These are phyloP conservation scores for Hyphodiscus hymeniophilus DNA, from an alignment of 495 filamentous ascomycete species.

Conservation along the genomic window DNA sequence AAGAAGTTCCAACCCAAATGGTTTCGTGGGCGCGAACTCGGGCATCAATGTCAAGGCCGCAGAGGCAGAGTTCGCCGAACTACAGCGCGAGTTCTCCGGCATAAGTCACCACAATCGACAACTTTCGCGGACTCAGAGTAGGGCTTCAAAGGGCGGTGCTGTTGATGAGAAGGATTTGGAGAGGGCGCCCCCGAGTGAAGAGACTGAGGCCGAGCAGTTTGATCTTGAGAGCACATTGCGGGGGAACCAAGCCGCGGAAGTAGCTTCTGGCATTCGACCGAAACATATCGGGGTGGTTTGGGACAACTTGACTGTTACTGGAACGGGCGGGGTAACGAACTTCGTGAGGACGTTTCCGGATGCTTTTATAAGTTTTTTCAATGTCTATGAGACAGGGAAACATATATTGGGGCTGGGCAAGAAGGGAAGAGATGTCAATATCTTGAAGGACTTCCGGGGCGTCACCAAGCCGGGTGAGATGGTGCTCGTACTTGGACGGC, in stretches of 20 bases:
- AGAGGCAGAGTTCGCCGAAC: constrained; percentile 67
- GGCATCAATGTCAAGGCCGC: constrained; percentile 66
- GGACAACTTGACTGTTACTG: constrained; percentile 69
- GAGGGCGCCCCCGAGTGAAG: constrained; percentile 34
- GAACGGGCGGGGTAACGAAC: constrained; percentile 67
- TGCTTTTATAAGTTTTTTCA: constrained; percentile 70
- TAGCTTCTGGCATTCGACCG: constrained; percentile 65
- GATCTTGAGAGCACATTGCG: constrained; percentile 62
- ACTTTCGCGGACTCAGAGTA: constrained; percentile 29
- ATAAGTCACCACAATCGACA: constrained; percentile 50
- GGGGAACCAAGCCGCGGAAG: constrained; percentile 60
- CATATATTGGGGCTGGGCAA: constrained; percentile 40
- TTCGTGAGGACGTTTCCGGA: constrained; percentile 79
- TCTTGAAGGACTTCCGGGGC: constrained; percentile 52
- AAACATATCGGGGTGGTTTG: constrained; percentile 78
- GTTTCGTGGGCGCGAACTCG: constrained; percentile 31
- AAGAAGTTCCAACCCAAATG: constrained; percentile 38
- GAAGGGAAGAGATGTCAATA: constrained; percentile 29
- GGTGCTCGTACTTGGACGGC: constrained; percentile 62
- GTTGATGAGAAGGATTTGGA: constrained; percentile 36
- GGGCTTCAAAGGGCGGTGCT: constrained; percentile 23
- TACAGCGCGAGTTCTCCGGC: constrained; percentile 63
- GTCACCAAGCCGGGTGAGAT: constrained; percentile 38
- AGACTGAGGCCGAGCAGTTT: constrained; percentile 48
- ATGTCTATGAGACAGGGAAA: constrained; percentile 48